These are phyloP conservation scores for Aspergillus alliaceus DNA, from an alignment of 2,329 filamentous ascomycete species.

Conservation along the genomic window DNA sequence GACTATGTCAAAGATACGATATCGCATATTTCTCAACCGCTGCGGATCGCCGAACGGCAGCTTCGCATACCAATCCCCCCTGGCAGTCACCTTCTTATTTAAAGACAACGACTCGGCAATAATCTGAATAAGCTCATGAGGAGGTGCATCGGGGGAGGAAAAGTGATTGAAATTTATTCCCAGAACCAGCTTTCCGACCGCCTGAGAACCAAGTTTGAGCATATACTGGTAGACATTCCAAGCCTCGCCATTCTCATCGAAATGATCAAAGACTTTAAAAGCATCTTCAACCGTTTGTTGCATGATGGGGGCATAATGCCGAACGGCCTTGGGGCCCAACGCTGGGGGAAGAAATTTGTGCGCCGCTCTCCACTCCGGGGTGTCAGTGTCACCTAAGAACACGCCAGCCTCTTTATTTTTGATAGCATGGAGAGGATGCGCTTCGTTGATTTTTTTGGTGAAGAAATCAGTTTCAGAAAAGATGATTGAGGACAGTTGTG, in stretches of 20 bases:
- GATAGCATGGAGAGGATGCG: slow-evolving; percentile 30
- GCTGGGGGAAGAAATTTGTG: slow-evolving; percentile 65
- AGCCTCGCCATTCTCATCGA: slow-evolving; percentile 49
- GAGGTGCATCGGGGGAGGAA: slow-evolving; percentile 42
- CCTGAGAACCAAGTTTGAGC: slow-evolving; percentile 48
- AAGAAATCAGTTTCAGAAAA: slow-evolving; percentile 55
- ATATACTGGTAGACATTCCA: slow-evolving; percentile 54
- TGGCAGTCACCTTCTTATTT: slow-evolving; percentile 59
- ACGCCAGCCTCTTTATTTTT: slow-evolving; percentile 29
- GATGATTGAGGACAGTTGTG: slow-evolving; percentile 46
- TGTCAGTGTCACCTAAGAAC: slow-evolving; percentile 36
- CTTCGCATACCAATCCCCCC: slow-evolving; percentile 56
- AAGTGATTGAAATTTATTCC: slow-evolving; percentile 50
- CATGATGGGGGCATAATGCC: slow-evolving; percentile 62
- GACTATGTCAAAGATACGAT: slow-evolving; percentile 20
- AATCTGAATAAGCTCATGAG: slow-evolving; percentile 52
- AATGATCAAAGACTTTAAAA: slow-evolving; percentile 48
- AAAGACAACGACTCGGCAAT: slow-evolving; percentile 55
- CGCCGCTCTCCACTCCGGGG: slow-evolving; percentile 39
- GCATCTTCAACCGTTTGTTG: slow-evolving; percentile 54
- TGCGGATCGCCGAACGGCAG: slow-evolving; percentile 60
- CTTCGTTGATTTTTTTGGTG: slow-evolving; percentile 51
- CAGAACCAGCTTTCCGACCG: slow-evolving; percentile 46
- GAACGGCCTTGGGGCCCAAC: slow-evolving; percentile 59
- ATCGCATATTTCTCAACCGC: slow-evolving; percentile 30